Evolutionary conservation across 495 filamentous ascomycete genomes (phyloP).

Genomic region (Tuber aestivum): DNA sequence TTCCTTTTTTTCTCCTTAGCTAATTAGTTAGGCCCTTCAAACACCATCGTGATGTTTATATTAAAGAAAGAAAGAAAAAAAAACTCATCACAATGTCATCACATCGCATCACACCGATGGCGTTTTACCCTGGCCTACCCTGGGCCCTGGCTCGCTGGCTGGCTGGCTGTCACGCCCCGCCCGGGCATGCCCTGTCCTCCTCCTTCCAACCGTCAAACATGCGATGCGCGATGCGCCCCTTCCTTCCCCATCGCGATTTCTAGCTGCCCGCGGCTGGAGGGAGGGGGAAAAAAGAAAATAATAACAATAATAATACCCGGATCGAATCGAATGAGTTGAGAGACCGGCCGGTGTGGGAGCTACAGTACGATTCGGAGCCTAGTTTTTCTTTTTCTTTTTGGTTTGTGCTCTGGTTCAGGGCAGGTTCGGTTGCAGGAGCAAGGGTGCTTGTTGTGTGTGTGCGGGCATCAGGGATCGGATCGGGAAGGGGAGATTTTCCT

Average conservation of each 20-base stretch:
- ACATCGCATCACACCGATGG: conserved; percentile 2
- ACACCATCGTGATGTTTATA: background rate
- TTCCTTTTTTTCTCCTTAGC: background rate
- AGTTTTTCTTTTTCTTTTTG: background rate
- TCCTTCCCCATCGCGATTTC: background rate
- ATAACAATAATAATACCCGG: background rate
- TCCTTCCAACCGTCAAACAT: conserved; percentile 2
- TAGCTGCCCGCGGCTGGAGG: background rate
- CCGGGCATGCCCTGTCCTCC: background rate
- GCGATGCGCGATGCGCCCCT: background rate
- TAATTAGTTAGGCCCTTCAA: no score
- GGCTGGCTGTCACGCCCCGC: no score
- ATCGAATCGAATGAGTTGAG: conserved; percentile 2
- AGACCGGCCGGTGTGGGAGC: no score
- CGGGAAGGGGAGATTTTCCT: background rate
- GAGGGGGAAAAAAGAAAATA: background rate
- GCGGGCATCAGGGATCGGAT: conserved; percentile 2
- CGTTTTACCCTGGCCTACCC: background rate
- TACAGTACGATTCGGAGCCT: background rate
- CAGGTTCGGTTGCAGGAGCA: no score
- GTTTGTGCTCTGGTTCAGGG: background rate
- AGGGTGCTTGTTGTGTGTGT: no score
- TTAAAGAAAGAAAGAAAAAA: background rate
- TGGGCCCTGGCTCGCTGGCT: no score
- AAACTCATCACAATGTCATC: background rate